phyloP scores from a whole-genome alignment of 805 yeast species.

The Candida easanensis region DNA sequence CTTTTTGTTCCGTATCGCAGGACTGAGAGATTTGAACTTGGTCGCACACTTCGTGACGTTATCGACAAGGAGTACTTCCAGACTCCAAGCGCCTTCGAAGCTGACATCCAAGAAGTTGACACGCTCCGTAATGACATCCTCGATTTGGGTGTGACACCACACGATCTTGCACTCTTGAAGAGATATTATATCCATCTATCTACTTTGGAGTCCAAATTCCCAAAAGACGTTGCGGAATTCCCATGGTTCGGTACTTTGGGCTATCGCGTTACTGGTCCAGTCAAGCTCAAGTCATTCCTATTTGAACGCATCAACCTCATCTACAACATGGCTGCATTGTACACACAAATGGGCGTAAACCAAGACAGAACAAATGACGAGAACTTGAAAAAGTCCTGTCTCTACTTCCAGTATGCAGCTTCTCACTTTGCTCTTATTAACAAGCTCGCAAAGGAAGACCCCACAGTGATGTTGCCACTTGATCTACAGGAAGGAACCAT shows the following conservation, averaged over 20 bases:
- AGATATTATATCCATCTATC: slow-evolving; percentile 47
- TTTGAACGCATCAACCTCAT: slow-evolving; percentile 63
- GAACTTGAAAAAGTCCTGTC: slow-evolving; percentile 60
- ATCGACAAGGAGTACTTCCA: slow-evolving; percentile 49
- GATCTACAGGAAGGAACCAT: slow-evolving; percentile 54
- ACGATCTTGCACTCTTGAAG: slow-evolving; percentile 36
- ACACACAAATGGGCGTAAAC: slow-evolving; percentile 52
- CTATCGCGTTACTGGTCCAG: slow-evolving; percentile 47
- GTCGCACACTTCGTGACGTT: slow-evolving; percentile 36
- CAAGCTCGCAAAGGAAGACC: slow-evolving; percentile 37
- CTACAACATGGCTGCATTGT: slow-evolving; percentile 67
- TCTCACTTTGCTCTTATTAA: slow-evolving; percentile 73
- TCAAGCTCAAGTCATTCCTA: slow-evolving; percentile 43
- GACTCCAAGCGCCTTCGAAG: slow-evolving; percentile 37
- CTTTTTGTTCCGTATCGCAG: slow-evolving; percentile 50
- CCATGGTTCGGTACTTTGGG: slow-evolving; percentile 75
- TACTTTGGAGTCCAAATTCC: slow-evolving; percentile 54
- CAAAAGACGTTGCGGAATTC: slow-evolving; percentile 56
- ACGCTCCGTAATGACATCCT: slow-evolving; percentile 42
- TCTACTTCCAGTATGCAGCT: slow-evolving; percentile 67
- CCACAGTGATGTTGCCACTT: slow-evolving; percentile 30
- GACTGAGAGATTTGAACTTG: slow-evolving; percentile 41
- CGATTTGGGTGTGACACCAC: slow-evolving; percentile 33
- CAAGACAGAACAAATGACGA: slow-evolving; percentile 44
- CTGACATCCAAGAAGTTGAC: slow-evolving; percentile 42